These are phyloP conservation scores for Thalassiosira exigua DNA, from an alignment of 352 stramenopile genomes.

Conservation along the genomic window DNA sequence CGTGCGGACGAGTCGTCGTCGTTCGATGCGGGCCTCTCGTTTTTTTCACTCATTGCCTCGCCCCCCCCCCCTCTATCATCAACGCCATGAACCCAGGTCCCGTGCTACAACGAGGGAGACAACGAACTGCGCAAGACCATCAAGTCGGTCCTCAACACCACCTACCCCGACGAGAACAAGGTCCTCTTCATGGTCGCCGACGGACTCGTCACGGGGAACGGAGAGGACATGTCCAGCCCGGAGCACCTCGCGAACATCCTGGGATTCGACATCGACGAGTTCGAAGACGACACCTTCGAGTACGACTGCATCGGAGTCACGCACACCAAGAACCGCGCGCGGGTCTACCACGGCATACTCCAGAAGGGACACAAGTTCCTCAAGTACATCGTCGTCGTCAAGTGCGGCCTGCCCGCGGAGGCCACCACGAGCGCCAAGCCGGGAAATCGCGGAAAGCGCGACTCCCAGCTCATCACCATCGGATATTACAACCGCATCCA, in stretches of 20 bases:
- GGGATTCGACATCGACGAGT: conserved; percentile 66
- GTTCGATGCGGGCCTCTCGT: no score
- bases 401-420: conserved; percentile 58
- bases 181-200: conserved; percentile 66
- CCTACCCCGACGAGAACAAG: conserved; percentile 76
- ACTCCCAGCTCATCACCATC: conserved; percentile 68
- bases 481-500: conserved; percentile 71
- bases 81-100: no score
- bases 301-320: conserved; percentile 64
- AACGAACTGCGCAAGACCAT: conserved; percentile 75
- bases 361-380: conserved; percentile 60
- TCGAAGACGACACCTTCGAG: conserved; percentile 57
- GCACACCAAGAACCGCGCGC: conserved; percentile 49
- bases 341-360: conserved; percentile 62
- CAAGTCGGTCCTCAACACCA: conserved; percentile 58
- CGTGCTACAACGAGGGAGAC: conserved; percentile 74
- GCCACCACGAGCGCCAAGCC: conserved; percentile 38
- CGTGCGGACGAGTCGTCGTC: no score
- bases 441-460: conserved; percentile 71
- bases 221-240: conserved; percentile 55
- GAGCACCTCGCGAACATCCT: conserved; percentile 52
- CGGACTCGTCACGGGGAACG: conserved; percentile 66
- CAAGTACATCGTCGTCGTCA: conserved; percentile 73
- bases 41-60: no score
- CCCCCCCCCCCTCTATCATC: no score